Evolutionary conservation across 2,329 filamentous ascomycete species (phyloP).

Genomic region (Cercospora janseana): DNA sequence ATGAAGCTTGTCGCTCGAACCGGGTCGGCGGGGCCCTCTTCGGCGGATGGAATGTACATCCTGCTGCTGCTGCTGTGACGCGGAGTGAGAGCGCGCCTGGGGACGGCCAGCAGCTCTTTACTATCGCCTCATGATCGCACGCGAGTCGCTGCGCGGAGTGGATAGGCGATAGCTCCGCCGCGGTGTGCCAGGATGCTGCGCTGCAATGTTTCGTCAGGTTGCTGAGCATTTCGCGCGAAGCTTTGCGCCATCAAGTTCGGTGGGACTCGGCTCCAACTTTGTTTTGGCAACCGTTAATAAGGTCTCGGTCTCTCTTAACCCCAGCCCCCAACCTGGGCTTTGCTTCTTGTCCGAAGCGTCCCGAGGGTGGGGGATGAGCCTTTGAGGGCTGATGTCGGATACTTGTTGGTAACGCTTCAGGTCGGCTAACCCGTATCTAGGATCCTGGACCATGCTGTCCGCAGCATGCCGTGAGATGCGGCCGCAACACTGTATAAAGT

Average conservation of each 20-base stretch:
- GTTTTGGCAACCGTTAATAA: too few species aligned
- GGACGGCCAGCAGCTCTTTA: background rate
- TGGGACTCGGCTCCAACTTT: constrained; percentile 1
- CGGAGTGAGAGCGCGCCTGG: constrained; percentile 9
- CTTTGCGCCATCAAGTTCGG: background rate
- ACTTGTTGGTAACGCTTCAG: too few species aligned
- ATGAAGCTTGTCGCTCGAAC: constrained; percentile 7
- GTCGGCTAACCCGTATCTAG: too few species aligned
- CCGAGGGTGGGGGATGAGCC: too few species aligned
- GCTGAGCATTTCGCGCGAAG: background rate
- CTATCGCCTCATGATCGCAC: constrained; percentile 4
- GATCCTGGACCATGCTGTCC: too few species aligned
- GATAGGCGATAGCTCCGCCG: background rate
- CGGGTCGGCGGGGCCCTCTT: background rate
- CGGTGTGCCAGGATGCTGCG: background rate
- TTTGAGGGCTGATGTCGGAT: too few species aligned
- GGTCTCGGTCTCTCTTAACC: too few species aligned
- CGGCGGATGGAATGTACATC: constrained; percentile 10
- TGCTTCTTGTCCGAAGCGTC: too few species aligned
- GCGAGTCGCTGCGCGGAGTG: background rate
- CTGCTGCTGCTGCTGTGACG: constrained; percentile 2
- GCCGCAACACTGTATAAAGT: too few species aligned
- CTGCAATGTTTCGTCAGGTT: constrained; percentile 2
- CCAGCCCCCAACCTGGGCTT: too few species aligned
- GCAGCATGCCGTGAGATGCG: too few species aligned